Base-by-base conservation (phyloP, 306 rosid species). In the Rubus idaeus region DNA sequence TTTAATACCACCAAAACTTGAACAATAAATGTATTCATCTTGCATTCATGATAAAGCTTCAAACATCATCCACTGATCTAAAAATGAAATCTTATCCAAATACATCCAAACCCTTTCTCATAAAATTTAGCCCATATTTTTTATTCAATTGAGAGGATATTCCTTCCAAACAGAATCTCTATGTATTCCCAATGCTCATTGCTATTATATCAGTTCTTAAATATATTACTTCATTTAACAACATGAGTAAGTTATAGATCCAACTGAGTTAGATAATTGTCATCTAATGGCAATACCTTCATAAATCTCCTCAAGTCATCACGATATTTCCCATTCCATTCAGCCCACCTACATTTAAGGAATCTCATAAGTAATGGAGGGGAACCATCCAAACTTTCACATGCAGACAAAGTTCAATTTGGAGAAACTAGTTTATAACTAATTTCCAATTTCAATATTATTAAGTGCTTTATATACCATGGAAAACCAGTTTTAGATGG, bases 311-410 rank as follows among this genome's bases (percentile, higher is more conserved):
- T 81, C 13, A 95, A 18, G 73, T 95, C 99, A 80, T 95, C 99
- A 64, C 99, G 99, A 78, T 87, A 95, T 69, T 68, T 90, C 45
- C 96, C 99, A 79, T 95, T 95, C 99, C 99, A 95, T 89, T 95
- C 99, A 26, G 97, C 99, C 99, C 99, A 95, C 87, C 97, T 95
- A 80, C 79, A 83, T 77, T 79, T 55, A 77, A 75, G 74, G 79
- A 55, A 83, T 77, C 80, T 69, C 56, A 50, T 37, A 47, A 76
- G 61, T 35, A 66, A 74, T 41, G 12, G 37, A 79, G 45, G 55
- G 21, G 66, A 57, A 10, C 40, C 7, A 16, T 47, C 70, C 53
- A 56, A 57, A 56, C 40, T 55, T 41, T 35, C 49, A 10, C 30
- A 18, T 4, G 17, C 49, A 50, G 13, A 39, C 23, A 39, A 18